Evolutionary conservation across 2,329 filamentous ascomycete genomes (phyloP).

Genomic region (Byssochlamys sp.): DNA sequence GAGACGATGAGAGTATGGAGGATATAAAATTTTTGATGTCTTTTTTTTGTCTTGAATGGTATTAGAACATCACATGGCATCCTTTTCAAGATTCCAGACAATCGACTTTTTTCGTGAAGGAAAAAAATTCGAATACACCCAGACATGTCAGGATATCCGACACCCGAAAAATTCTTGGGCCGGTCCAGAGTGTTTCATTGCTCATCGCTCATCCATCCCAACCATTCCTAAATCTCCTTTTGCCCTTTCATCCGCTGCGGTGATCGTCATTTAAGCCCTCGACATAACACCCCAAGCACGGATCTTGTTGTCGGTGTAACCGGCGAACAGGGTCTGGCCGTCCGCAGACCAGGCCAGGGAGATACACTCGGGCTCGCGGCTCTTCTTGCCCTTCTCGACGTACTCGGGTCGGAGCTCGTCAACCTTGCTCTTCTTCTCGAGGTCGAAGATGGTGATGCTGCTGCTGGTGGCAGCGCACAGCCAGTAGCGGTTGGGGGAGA

Average conservation of each 20-base stretch:
- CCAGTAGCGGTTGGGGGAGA: constrained; percentile 99
- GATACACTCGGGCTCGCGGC: constrained; percentile 95
- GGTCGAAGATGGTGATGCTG: constrained; percentile 99
- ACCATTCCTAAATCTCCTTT: constrained; percentile 28
- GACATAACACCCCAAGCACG: constrained; percentile 97
- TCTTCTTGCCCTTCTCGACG: constrained; percentile 94
- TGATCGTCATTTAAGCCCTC: constrained; percentile 54
- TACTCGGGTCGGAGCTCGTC: constrained; percentile 99
- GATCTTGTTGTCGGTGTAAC: constrained; percentile 99
- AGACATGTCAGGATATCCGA: constrained; percentile 27
- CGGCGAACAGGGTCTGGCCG: constrained; percentile 97
- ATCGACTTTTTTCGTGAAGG: constrained; percentile 16
- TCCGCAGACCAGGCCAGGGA: constrained; percentile 95
- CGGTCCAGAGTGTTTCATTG: constrained; percentile 29
- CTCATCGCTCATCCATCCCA: constrained; percentile 37
- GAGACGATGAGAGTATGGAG: not conserved
- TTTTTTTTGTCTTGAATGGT: constrained; percentile 20
- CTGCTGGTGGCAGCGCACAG: constrained; percentile 93
- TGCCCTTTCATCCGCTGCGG: constrained; percentile 10
- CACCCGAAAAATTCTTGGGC: constrained; percentile 10
- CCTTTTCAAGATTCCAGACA: constrained; percentile 25
- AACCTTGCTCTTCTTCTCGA: constrained; percentile 99
- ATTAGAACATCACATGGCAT: constrained; percentile 32
- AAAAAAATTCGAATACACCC: constrained; percentile 25
- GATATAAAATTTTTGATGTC: constrained; percentile 24